Percentiles rank a stretch among this genome's conserved stretches.
Conservation (phyloP, 352 stramenopile genomes). For the Hyaloperonospora arabidopsidis region DNA sequence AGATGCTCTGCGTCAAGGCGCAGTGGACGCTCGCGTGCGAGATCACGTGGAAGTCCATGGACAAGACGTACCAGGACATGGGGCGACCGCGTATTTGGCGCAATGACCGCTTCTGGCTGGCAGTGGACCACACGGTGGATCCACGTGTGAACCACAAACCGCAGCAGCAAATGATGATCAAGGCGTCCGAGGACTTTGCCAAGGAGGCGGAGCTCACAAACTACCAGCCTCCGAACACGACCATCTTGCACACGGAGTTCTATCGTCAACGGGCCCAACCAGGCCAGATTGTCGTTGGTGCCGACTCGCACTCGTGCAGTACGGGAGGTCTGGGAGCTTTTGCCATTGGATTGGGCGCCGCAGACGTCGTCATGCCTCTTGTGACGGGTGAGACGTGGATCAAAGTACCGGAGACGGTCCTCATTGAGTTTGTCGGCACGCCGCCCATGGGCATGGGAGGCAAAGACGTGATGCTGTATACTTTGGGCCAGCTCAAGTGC, state of each 20-base stretch:
- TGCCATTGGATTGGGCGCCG: constrained; percentile 57
- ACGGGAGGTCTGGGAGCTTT: constrained; percentile 72
- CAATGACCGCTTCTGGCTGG: constrained; percentile 77
- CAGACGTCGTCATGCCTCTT: constrained; percentile 76
- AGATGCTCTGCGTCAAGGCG: constrained; percentile 70
- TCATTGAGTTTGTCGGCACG: constrained; percentile 73
- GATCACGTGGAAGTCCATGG: constrained; percentile 79
- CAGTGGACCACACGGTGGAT: constrained; percentile 75
- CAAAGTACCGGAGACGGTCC: constrained; percentile 65
- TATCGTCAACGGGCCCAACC: constrained; percentile 70
- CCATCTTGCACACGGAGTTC: constrained; percentile 85
- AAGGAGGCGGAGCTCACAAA: constrained; percentile 37
- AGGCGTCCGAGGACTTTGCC: constrained; percentile 74
- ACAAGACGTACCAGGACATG: constrained; percentile 72
- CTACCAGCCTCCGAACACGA: constrained; percentile 77
- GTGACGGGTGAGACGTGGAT: constrained; percentile 83
- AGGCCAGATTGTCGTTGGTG: constrained; percentile 78
- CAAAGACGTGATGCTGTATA: constrained; percentile 78
- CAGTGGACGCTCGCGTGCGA: constrained; percentile 79
- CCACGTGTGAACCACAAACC: constrained; percentile 69
- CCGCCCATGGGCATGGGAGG: constrained; percentile 66
- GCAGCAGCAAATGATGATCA: constrained; percentile 74
- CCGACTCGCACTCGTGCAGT: constrained; percentile 70
- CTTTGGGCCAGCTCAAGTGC: constrained; percentile 67
- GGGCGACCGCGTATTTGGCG: constrained; percentile 51